phyloP scores from a whole-genome alignment of 148 eudicot species.

The Pharnaceum exiguum region DNA sequence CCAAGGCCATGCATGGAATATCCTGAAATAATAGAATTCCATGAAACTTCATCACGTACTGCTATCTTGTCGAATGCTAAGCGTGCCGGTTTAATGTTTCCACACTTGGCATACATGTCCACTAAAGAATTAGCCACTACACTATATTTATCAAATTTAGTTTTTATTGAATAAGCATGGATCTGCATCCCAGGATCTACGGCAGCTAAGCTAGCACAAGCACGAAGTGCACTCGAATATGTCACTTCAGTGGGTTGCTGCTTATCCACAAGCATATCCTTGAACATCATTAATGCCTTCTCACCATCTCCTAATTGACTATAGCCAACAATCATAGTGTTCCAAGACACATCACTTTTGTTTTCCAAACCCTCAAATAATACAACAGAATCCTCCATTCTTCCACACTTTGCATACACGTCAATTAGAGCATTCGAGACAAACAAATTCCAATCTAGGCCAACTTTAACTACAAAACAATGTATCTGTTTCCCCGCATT shows the following conservation, averaged over 20 bases:
- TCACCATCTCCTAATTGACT: slow-evolving; percentile 59
- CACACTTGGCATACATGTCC: slow-evolving; percentile 92
- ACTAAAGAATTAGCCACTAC: slow-evolving; percentile 70
- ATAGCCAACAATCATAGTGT: slow-evolving; percentile 76
- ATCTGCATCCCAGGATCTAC: slow-evolving; percentile 67
- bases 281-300: slow-evolving; percentile 56
- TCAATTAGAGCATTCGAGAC: slow-evolving; percentile 82
- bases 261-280: slow-evolving; percentile 49
- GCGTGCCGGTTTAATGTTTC: slow-evolving; percentile 71
- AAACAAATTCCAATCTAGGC: slow-evolving; percentile 53
- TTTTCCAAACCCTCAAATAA: slow-evolving; percentile 48
- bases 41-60: slow-evolving; percentile 64
- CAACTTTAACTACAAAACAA: slow-evolving; percentile 47
- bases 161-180: slow-evolving; percentile 67
- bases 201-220: slow-evolving; percentile 68
- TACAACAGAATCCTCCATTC: slow-evolving; percentile 46
- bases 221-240: slow-evolving; percentile 71
- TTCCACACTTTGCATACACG: slow-evolving; percentile 81
- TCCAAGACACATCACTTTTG: slow-evolving; percentile 78
- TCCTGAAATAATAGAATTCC: slow-evolving; percentile 78
- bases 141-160: slow-evolving; percentile 41
- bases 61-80: slow-evolving; percentile 55
- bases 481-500: slow-evolving; percentile 64
- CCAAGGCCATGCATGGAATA: slow-evolving; percentile 87
- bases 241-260: slow-evolving; percentile 67